Conservation (phyloP, 306 rosid species). For the Pachyrhizus erosus region DNA sequence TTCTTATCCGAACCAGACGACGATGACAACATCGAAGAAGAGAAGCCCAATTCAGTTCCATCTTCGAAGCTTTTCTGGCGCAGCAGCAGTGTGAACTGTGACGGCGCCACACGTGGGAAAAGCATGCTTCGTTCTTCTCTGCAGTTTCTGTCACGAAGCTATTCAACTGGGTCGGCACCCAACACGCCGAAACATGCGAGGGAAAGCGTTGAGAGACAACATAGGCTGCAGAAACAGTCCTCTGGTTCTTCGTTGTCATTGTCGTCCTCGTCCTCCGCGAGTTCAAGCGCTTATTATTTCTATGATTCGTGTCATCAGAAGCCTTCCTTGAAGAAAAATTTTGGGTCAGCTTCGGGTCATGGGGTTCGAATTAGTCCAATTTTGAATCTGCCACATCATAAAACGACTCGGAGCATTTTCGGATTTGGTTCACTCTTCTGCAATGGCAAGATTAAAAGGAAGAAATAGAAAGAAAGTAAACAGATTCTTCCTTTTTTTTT, state of each 20-base stretch:
- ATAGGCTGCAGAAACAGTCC: not conserved
- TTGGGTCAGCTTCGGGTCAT: not conserved
- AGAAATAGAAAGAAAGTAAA: not conserved
- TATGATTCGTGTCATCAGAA: not conserved
- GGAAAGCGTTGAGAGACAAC: not conserved
- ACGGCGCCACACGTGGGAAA: not conserved
- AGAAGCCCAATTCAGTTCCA: not conserved
- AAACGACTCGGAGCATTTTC: not conserved
- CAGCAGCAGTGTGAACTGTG: not conserved
- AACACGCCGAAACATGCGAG: not conserved
- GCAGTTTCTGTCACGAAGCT: constrained; percentile 8
- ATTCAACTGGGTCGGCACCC: not conserved
- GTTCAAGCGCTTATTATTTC: not conserved
- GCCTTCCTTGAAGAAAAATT: not conserved
- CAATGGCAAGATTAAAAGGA: not conserved
- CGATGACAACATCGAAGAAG: not conserved
- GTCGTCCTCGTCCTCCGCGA: not conserved
- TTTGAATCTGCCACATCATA: not conserved
- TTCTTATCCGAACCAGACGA: not conserved
- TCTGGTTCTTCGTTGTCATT: not conserved
- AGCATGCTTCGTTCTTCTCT: not conserved
- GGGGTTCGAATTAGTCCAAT: not conserved
- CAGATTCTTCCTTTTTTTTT: too few species aligned
- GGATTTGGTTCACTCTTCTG: not conserved
- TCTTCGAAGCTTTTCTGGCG: not conserved